These are phyloP conservation scores for Hymenoscyphus infarciens DNA, from an alignment of 2,329 filamentous ascomycete genomes.

Conservation along the genomic window DNA sequence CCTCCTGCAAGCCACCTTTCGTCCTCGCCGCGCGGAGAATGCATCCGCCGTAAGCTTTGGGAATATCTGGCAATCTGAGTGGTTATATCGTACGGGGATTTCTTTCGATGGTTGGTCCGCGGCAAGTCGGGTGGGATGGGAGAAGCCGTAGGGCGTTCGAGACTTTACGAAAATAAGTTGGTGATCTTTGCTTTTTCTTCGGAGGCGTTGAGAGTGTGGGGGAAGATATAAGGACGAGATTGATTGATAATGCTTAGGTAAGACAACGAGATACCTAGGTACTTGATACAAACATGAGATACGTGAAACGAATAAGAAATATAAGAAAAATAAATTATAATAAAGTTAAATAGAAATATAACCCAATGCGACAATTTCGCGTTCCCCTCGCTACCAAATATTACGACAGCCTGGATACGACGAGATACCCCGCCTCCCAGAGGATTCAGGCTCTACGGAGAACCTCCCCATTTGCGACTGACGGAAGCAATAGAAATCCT, in stretches of 20 bases:
- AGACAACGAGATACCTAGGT: neutral
- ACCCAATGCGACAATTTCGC: neutral
- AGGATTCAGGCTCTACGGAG: slow-evolving; percentile 1
- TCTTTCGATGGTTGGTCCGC: neutral
- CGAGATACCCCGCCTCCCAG: neutral
- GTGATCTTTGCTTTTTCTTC: neutral
- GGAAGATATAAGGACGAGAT: neutral
- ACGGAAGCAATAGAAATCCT: neutral
- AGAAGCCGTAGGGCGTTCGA: neutral
- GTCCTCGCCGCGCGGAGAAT: neutral
- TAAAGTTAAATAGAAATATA: neutral
- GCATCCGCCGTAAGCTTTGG: neutral
- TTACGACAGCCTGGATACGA: neutral
- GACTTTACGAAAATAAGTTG: neutral
- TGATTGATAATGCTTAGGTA: neutral
- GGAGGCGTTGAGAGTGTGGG: neutral
- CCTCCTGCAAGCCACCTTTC: neutral
- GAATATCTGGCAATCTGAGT: neutral
- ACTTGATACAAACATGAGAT: no score
- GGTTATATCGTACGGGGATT: neutral
- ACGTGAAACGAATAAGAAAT: no score
- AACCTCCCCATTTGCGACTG: neutral
- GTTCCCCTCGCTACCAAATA: neutral
- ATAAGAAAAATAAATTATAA: no score
- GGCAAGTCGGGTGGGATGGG: neutral